A percentile compares a stretch with the other conserved stretches of the same genome.
Conservation (phyloP, 495 filamentous ascomycete species). For the Xylaria scruposa region DNA sequence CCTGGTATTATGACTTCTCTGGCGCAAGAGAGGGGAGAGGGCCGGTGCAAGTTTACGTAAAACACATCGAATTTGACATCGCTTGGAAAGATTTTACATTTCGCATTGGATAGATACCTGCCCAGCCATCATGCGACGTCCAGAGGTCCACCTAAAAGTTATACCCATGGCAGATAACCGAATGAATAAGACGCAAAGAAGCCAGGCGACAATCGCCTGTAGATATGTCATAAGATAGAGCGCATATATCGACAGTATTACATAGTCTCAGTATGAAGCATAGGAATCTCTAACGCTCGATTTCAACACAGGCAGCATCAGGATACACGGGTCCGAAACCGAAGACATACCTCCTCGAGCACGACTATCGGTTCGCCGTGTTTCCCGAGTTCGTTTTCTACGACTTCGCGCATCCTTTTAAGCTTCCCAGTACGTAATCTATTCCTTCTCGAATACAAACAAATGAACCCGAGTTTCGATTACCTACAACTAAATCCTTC, state of each 20-base stretch:
- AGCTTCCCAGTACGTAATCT: constrained; percentile 58
- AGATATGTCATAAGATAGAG: not conserved
- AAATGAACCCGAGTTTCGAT: not conserved
- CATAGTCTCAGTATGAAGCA: not conserved
- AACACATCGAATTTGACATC: not conserved
- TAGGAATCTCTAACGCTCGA: not conserved
- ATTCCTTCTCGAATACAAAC: not conserved
- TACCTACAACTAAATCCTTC: not conserved
- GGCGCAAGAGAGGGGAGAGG: not conserved
- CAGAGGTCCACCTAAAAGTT: not conserved
- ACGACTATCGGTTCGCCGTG: constrained; percentile 71
- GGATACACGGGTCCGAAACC: constrained; percentile 49
- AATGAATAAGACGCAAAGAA: not conserved
- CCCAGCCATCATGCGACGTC: not conserved
- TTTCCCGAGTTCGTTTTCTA: constrained; percentile 75
- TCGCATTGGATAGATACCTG: not conserved
- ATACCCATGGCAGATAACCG: not conserved
- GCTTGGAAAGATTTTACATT: not conserved
- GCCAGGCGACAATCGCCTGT: not conserved
- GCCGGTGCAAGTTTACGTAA: not conserved
- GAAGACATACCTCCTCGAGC: constrained; percentile 66
- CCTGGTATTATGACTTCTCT: not conserved
- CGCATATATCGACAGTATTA: not conserved
- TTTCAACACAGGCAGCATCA: constrained; percentile 34
- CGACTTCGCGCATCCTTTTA: constrained; percentile 71